Conservation (phyloP, 352 stramenopile species). For the Globisporangium abappressorium region DNA sequence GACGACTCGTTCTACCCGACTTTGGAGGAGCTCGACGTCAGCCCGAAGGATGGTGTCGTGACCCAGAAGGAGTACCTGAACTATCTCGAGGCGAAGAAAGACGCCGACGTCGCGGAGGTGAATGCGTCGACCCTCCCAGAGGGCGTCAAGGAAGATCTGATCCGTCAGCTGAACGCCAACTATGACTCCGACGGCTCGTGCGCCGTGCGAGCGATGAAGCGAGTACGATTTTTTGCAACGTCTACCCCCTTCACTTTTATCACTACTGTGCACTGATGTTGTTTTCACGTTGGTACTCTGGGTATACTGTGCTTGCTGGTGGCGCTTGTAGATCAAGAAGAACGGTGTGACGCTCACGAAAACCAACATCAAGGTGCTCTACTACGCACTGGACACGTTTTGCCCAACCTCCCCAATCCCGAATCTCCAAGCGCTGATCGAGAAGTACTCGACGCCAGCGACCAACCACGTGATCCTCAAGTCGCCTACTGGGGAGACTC, state of each 20-base stretch:
- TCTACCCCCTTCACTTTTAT: background rate
- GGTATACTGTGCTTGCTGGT: too few relatives aligned
- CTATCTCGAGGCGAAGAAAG: conserved; percentile 25
- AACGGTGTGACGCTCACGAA: conserved; percentile 9
- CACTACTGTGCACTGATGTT: conserved; percentile 1
- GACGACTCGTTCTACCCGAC: conserved; percentile 40
- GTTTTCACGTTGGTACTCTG: background rate
- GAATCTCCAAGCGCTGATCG: conserved; percentile 27
- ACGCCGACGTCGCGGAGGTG: conserved; percentile 27
- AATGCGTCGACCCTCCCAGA: conserved; percentile 26
- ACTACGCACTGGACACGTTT: conserved; percentile 24
- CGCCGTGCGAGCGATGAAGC: conserved; percentile 35
- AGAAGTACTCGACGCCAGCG: conserved; percentile 21
- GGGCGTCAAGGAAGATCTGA: conserved; percentile 35
- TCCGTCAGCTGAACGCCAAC: conserved; percentile 38
- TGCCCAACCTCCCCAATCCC: conserved; percentile 20
- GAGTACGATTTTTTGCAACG: conserved; percentile 17
- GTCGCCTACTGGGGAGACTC: background rate
- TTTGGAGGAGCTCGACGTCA: conserved; percentile 34
- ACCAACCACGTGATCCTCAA: background rate
- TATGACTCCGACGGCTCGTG: conserved; percentile 33
- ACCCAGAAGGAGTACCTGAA: conserved; percentile 36
- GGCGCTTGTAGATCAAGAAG: conserved; percentile 15
- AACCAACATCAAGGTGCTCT: conserved; percentile 22
- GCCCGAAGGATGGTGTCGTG: conserved; percentile 29